Percentiles rank a stretch among this genome's conserved stretches.
phyloP scores from a whole-genome alignment of 1,284 basidiomycete genomes.

The Cryptococcus maquisensis region DNA sequence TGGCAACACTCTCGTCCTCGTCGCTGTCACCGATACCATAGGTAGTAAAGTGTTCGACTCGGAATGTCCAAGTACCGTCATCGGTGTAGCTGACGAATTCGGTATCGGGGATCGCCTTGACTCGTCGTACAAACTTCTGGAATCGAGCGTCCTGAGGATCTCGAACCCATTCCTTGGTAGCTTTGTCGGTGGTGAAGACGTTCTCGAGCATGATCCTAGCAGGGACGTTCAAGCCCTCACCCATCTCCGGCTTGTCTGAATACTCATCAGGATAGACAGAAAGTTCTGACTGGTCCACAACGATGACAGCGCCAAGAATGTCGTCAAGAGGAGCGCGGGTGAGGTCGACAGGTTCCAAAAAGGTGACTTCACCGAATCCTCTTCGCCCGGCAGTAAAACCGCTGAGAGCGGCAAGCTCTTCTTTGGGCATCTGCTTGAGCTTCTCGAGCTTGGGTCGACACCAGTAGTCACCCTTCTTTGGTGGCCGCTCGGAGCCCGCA shows the following conservation, averaged over 20 bases:
- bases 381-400: slow-evolving; percentile 83
- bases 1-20: slow-evolving; percentile 38
- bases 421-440: slow-evolving; percentile 61
- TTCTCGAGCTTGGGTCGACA: slow-evolving; percentile 69
- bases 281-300: slow-evolving; percentile 87
- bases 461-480: slow-evolving; percentile 85
- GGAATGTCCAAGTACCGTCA: slow-evolving; percentile 88
- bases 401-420: slow-evolving; percentile 63
- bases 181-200: slow-evolving; percentile 89
- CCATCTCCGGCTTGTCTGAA: slow-evolving; percentile 71
- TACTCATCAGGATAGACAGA: slow-evolving; percentile 88
- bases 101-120: slow-evolving; percentile 81
- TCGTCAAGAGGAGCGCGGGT: slow-evolving; percentile 75
- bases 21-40: slow-evolving; percentile 47
- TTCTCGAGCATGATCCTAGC: slow-evolving; percentile 74
- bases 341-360: slow-evolving; percentile 87
- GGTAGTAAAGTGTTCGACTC: slow-evolving; percentile 77
- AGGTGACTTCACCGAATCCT: slow-evolving; percentile 85
- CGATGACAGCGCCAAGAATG: slow-evolving; percentile 79
- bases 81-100: slow-evolving; percentile 74
- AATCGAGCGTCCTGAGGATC: slow-evolving; percentile 70
- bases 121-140: slow-evolving; percentile 72
- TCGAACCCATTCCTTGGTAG: slow-evolving; percentile 83
- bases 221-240: slow-evolving; percentile 83
- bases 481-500: slow-evolving; percentile 43